Evolutionary conservation across 129 eudicot species (phyloP).

Genomic region (Ambrosia trifida): DNA sequence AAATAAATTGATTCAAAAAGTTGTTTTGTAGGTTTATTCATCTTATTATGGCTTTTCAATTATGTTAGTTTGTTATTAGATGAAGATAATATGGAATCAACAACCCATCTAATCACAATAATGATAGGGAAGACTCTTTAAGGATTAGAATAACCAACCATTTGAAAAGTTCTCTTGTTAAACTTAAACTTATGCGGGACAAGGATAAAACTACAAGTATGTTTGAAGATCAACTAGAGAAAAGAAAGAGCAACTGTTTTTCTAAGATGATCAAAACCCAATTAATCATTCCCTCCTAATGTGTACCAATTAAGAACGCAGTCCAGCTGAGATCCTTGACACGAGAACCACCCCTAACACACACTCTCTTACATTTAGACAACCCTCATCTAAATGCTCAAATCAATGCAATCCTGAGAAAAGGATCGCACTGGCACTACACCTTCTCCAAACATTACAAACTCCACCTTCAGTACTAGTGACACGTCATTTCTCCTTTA

Average conservation of each 20-base stretch:
- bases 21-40: background rate
- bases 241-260: background rate
- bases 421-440: background rate
- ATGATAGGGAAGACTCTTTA: background rate
- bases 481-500: background rate
- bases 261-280: background rate
- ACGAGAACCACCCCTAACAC: background rate
- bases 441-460: background rate
- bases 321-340: too few species aligned
- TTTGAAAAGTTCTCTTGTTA: background rate
- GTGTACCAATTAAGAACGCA: too few species aligned
- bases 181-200: background rate
- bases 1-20: background rate
- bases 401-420: background rate
- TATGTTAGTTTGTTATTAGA: background rate
- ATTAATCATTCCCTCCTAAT: background rate
- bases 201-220: background rate
- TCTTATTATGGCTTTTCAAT: background rate
- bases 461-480: background rate
- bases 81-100: background rate
- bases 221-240: too few species aligned
- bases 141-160: background rate
- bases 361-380: background rate
- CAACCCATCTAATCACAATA: background rate
- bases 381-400: slow-evolving; percentile 5